Base-by-base conservation (phyloP, 169 alveolate genomes). In the Plasmodium billcollinsi region DNA sequence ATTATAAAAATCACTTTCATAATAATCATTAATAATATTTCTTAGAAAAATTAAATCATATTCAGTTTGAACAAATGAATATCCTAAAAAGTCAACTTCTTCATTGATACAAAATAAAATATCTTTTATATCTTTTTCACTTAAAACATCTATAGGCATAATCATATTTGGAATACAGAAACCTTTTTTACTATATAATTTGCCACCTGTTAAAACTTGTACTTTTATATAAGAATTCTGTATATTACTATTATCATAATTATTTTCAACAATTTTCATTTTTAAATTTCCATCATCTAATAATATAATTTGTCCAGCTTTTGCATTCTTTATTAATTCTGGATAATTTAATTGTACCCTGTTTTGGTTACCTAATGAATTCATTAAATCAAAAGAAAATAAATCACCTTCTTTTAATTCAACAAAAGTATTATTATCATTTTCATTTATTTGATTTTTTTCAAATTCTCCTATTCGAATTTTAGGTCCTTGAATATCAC, bases 401-500 rank as follows among this genome's bases (percentile, higher is more conserved):
- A 43, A 21, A 61, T 94, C 96, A 20, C 97, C 96, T 61, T 93
- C 92, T 67, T 94, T 93, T 24, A 94, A 73, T 54, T 92, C 93
- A 15, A 94, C 95, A 86, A 90, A 94, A 43, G 94, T 94, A 67
- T 93, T 92, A 8, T 59, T 94, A 12, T 88, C 80, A 39, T 56
- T 70, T 15, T 76, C 94, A 65, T 94, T 93, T 21, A 74, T 56
- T 65, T 93, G 91, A 73, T 94, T 95, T 18, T 92, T 95, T 89
- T 88, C 90, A 74, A 95, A 93, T 67, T 85, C 90, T 3, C 97
- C 97, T 43, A 94, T 94, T 59, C 97, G 80, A 45, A 95, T 83
- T 88, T 95, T 93, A 1, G 97, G 97, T 43, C 97, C 97, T 75
- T 95, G 97, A 9, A 93, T 94, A 93, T 93, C 97, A 26, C 95